phyloP scores from a whole-genome alignment of 2,329 filamentous ascomycete species.

The Neospermospora avenae region DNA sequence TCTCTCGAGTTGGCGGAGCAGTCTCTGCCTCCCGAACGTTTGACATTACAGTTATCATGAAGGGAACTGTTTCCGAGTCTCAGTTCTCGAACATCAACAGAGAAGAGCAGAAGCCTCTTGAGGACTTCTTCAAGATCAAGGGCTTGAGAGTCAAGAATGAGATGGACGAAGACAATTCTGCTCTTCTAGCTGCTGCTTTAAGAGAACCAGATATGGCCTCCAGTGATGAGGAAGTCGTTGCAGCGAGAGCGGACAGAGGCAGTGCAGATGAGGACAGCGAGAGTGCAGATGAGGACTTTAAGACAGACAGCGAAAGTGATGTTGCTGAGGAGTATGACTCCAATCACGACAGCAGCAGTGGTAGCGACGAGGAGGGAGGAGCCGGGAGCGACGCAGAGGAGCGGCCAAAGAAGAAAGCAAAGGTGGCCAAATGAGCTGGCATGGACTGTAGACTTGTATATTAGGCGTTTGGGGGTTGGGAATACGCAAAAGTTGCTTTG shows the following conservation, averaged over 20 bases:
- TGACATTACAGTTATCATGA: slow-evolving; percentile 91
- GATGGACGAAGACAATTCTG: slow-evolving; percentile 78
- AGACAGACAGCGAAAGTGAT: slow-evolving; percentile 86
- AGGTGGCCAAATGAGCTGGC: slow-evolving; percentile 21
- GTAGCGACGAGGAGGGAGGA: slow-evolving; percentile 62
- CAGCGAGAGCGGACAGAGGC: slow-evolving; percentile 70
- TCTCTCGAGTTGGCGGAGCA: slow-evolving; percentile 92
- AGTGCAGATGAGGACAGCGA: slow-evolving; percentile 96
- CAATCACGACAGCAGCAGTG: slow-evolving; percentile 80
- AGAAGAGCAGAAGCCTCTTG: slow-evolving; percentile 94
- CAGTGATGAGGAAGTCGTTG: slow-evolving; percentile 78
- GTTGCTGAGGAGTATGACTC: slow-evolving; percentile 96
- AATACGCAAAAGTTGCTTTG: not conserved
- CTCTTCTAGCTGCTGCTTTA: slow-evolving; percentile 78
- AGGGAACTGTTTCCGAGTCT: slow-evolving; percentile 79
- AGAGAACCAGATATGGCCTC: slow-evolving; percentile 70
- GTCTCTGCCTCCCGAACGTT: slow-evolving; percentile 94
- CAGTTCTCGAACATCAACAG: slow-evolving; percentile 99
- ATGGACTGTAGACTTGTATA: slow-evolving; percentile 9
- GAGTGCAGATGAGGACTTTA: slow-evolving; percentile 93
- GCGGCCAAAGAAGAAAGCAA: slow-evolving; percentile 48
- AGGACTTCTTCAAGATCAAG: slow-evolving; percentile 96
- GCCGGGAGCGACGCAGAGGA: slow-evolving; percentile 56
- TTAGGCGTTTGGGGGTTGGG: slow-evolving; percentile 14
- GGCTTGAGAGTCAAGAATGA: slow-evolving; percentile 96